Base-by-base conservation (phyloP, 139 green algal species). In the Yamagishiella unicocca region DNA sequence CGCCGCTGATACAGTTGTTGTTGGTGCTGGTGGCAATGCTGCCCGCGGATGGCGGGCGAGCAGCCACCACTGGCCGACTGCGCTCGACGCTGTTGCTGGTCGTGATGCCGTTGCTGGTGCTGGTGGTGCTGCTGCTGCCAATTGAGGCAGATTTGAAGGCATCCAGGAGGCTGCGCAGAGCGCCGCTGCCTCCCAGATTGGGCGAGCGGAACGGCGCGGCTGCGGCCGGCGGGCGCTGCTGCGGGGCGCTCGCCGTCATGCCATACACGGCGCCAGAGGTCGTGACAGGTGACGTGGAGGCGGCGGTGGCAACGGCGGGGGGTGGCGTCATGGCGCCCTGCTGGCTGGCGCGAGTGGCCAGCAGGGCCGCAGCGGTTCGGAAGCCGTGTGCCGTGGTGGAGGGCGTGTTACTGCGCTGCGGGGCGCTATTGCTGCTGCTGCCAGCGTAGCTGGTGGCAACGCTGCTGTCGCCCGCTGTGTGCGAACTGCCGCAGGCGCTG, bases 81-180 rank as follows among this genome's bases (percentile, higher is more conserved):
- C 50, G 17, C 50, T 17, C 38, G 67, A 7, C 67, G 62, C 62
- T 53, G n/a, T 14, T 24, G 45, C 0, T 71, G 76, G 25, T 54
- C 55, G 6, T 2, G 75, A 14, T 27, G 77, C 1, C 14, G 55
- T 21, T 37, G 45, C 14, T 35, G 54, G 6, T 71, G 76, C 4
- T 83, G 55, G 29, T 2, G 58, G 29, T 1, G 58, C 2, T 12
- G 40, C 38, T 55, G 50, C 24, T 55, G 76, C 66, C 45, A 25
- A 75, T 50, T 40, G 79, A 61, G 6, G 79, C 79, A 17, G 40
- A 64, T 40, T 75, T 85, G 43, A 86, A 86, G 24, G 62, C 62
- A 22, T 86, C 64, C 31, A 86, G 80, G 31, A 86, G 64, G 64
- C 55, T 76, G 43, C 80, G 80, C 0, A 86, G 43, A 7, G 80